Conservation (phyloP, 2,329 filamentous ascomycete species). For the Pseudocercospora ulei region DNA sequence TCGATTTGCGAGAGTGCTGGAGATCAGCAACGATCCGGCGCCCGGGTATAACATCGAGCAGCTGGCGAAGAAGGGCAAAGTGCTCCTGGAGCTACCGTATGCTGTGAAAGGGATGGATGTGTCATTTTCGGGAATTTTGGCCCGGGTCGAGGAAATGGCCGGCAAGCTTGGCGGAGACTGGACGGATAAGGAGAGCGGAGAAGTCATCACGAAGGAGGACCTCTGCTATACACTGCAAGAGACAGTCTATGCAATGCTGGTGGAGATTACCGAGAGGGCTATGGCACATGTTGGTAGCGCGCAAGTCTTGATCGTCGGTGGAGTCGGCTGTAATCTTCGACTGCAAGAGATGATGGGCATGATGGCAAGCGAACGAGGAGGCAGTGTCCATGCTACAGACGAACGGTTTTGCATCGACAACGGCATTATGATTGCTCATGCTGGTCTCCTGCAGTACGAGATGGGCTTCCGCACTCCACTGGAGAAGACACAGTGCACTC, state of each 20-base stretch:
- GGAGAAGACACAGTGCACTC: conserved; percentile 63
- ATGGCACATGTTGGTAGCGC: conserved; percentile 93
- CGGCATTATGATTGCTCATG: conserved; percentile 98
- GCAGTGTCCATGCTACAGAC: conserved; percentile 87
- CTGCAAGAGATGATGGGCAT: conserved; percentile 97
- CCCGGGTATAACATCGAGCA: conserved; percentile 98
- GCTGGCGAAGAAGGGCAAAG: conserved; percentile 62
- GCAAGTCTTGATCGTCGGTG: conserved; percentile 90
- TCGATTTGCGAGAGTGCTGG: conserved; percentile 81
- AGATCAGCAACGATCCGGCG: conserved; percentile 89
- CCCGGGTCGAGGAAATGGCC: conserved; percentile 69
- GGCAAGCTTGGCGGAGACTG: conserved; percentile 48
- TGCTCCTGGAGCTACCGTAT: conserved; percentile 81
- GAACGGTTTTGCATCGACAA: conserved; percentile 99
- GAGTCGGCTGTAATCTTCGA: conserved; percentile 88
- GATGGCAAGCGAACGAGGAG: conserved; percentile 82
- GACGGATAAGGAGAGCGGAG: conserved; percentile 42
- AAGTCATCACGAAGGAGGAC: conserved; percentile 65
- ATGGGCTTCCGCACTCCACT: conserved; percentile 69
- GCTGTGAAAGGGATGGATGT: conserved; percentile 98
- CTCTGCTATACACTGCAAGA: conserved; percentile 93
- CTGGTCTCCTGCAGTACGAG: conserved; percentile 73
- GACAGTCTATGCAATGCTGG: conserved; percentile 91
- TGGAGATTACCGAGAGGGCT: conserved; percentile 94
- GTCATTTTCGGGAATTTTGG: conserved; percentile 86